phyloP scores from a whole-genome alignment of 805 yeast genomes.

The Candida anglica region DNA sequence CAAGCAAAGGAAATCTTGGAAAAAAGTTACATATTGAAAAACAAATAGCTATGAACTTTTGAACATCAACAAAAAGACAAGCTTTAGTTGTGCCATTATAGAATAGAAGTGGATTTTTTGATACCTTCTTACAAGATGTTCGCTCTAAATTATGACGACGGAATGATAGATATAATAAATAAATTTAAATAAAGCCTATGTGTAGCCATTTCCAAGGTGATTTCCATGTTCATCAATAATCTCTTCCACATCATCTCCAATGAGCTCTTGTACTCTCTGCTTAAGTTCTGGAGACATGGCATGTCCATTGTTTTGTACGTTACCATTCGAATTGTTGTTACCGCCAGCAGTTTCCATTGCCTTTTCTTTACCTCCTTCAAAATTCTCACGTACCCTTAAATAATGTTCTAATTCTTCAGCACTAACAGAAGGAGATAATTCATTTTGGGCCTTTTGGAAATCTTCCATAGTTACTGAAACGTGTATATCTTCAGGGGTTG shows the following conservation, averaged over 20 bases:
- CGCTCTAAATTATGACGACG: too few relatives aligned
- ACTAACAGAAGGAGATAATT: slow-evolving; percentile 81
- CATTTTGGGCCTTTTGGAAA: slow-evolving; percentile 69
- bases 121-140: too few relatives aligned
- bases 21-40: slow-evolving; percentile 31
- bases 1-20: slow-evolving; percentile 41
- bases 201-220: slow-evolving; percentile 1
- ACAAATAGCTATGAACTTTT: too few relatives aligned
- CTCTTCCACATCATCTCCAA: slow-evolving; percentile 4
- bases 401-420: slow-evolving; percentile 84
- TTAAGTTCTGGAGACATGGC: too few relatives aligned
- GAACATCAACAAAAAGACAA: not conserved
- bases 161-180: too few relatives aligned
- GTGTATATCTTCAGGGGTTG: slow-evolving; percentile 59
- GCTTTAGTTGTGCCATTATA: not conserved
- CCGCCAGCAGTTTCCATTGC: slow-evolving; percentile 9
- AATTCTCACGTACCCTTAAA: slow-evolving; percentile 68
- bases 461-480: slow-evolving; percentile 71
- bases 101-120: too few relatives aligned
- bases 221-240: slow-evolving; percentile 4
- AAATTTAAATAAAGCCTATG: too few relatives aligned
- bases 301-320: not conserved
- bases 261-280: slow-evolving; percentile 5
- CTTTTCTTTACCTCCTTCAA: slow-evolving; percentile 63
- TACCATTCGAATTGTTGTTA: not conserved